These are phyloP conservation scores for Tothia fuscella DNA, from an alignment of 2,329 filamentous ascomycete genomes.

Conservation along the genomic window DNA sequence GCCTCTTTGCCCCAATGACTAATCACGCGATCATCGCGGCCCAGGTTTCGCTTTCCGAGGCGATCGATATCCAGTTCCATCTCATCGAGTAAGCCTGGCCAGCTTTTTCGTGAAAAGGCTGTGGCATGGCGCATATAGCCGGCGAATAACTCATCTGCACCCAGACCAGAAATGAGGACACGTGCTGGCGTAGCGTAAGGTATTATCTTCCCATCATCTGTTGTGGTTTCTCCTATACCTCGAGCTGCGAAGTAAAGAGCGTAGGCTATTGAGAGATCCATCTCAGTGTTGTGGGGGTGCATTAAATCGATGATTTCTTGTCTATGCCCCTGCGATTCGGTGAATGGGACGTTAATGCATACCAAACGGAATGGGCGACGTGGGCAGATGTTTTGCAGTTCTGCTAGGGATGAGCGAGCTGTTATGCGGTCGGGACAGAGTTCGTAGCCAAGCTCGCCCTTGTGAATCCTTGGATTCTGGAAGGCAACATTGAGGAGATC, in stretches of 20 bases:
- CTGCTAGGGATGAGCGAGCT: slow-evolving; percentile 65
- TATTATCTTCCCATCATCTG: slow-evolving; percentile 13
- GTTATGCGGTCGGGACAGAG: slow-evolving; percentile 84
- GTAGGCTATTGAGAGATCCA: slow-evolving; percentile 90
- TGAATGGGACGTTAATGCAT: slow-evolving; percentile 71
- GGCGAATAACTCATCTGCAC: slow-evolving; percentile 91
- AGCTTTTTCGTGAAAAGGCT: slow-evolving; percentile 60
- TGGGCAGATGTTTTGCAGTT: slow-evolving; percentile 59
- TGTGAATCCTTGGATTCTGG: slow-evolving; percentile 67
- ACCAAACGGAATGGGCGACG: slow-evolving; percentile 71
- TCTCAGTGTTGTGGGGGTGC: slow-evolving; percentile 90
- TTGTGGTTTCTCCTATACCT: slow-evolving; percentile 45
- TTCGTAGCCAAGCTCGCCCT: slow-evolving; percentile 49
- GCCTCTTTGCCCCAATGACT: slow-evolving; percentile 82
- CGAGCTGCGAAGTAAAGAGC: slow-evolving; percentile 92
- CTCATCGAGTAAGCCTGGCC: slow-evolving; percentile 63
- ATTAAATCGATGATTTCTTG: slow-evolving; percentile 64
- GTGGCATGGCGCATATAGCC: slow-evolving; percentile 78
- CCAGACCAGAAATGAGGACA: slow-evolving; percentile 81
- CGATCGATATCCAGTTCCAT: slow-evolving; percentile 74
- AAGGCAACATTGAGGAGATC: slow-evolving; percentile 95
- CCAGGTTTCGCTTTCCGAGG: slow-evolving; percentile 86
- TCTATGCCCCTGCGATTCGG: slow-evolving; percentile 58
- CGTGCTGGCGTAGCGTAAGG: slow-evolving; percentile 59
- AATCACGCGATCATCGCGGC: slow-evolving; percentile 84